Evolutionary conservation across 2,329 filamentous ascomycete species (phyloP).

Genomic region (Chaetomium globosum): DNA sequence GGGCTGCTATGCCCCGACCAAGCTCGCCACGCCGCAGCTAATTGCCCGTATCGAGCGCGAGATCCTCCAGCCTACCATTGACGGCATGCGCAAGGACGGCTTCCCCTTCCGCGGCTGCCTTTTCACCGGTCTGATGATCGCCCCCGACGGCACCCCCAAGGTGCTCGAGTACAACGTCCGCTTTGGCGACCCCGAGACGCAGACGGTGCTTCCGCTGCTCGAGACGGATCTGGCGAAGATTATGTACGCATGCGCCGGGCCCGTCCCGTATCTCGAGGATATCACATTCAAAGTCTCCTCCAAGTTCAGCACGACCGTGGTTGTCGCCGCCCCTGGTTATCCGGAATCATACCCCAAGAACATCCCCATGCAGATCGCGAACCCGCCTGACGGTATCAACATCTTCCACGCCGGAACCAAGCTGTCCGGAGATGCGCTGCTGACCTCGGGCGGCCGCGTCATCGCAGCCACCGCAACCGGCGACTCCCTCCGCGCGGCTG

Average conservation of each 20-base stretch:
- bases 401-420: conserved; percentile 94
- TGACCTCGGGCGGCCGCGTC: conserved; percentile 84
- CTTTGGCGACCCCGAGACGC: conserved; percentile 89
- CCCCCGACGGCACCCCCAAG: conserved; percentile 70
- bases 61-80: conserved; percentile 85
- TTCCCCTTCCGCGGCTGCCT: conserved; percentile 73
- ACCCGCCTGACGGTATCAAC: conserved; percentile 57
- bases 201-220: conserved; percentile 80
- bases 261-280: conserved; percentile 64
- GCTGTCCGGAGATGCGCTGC: conserved; percentile 63
- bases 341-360: conserved; percentile 85
- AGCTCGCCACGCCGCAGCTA: conserved; percentile 73
- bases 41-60: conserved; percentile 76
- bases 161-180: conserved; percentile 92
- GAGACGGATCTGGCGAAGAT: conserved; percentile 85
- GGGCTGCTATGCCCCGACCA: conserved; percentile 95
- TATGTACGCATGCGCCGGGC: conserved; percentile 81
- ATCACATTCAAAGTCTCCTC: conserved; percentile 68
- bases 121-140: conserved; percentile 94
- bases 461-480: conserved; percentile 85
- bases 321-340: conserved; percentile 91
- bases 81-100: conserved; percentile 82
- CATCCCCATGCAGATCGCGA: conserved; percentile 57
- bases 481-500: conserved; percentile 74
- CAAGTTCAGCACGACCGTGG: conserved; percentile 83